These are phyloP conservation scores for Talaromyces pinophilus DNA, from an alignment of 2,329 filamentous ascomycete species.

Conservation along the genomic window DNA sequence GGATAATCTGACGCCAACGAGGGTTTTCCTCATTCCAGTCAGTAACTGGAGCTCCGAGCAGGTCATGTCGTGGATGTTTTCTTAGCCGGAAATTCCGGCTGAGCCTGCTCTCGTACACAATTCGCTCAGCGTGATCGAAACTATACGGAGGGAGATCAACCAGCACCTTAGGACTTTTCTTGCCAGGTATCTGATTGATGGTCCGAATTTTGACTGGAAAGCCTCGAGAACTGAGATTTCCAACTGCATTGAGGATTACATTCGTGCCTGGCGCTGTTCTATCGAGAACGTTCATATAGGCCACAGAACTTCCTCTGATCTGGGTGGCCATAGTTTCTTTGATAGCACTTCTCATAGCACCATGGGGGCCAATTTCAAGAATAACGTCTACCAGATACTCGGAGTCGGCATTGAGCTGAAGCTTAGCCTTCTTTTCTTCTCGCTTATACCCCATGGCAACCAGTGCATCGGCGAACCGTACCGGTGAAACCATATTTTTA, in stretches of 20 bases:
- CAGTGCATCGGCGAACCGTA: constrained; percentile 32
- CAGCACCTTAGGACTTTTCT: constrained; percentile 24
- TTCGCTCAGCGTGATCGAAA: constrained; percentile 33
- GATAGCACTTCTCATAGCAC: constrained; percentile 34
- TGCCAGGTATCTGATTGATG: constrained; percentile 27
- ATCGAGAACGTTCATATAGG: constrained; percentile 32
- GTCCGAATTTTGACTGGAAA: constrained; percentile 29
- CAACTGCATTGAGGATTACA: constrained; percentile 28
- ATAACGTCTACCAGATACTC: constrained; percentile 27
- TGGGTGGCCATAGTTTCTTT: constrained; percentile 29
- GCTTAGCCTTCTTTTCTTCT: constrained; percentile 4
- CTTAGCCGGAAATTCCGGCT: constrained; percentile 32
- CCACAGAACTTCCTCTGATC: constrained; percentile 23
- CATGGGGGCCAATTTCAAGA: constrained; percentile 38
- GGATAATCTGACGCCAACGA: constrained; percentile 35
- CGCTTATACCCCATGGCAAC: constrained; percentile 22
- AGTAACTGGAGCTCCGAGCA: constrained; percentile 34
- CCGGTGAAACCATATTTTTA: constrained; percentile 36
- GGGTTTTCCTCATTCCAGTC: constrained; percentile 34
- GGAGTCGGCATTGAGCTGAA: constrained; percentile 11
- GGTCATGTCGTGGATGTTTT: constrained; percentile 33
- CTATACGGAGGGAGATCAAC: constrained; percentile 33
- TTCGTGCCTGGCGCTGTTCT: constrained; percentile 29
- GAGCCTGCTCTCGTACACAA: constrained; percentile 33
- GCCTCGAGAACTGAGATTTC: constrained; percentile 27